Evolutionary conservation across 805 yeast genomes (phyloP), one percentile per base, ranked within the genome.

Genomic region (Kluyveromyces wickerhamii): DNA sequence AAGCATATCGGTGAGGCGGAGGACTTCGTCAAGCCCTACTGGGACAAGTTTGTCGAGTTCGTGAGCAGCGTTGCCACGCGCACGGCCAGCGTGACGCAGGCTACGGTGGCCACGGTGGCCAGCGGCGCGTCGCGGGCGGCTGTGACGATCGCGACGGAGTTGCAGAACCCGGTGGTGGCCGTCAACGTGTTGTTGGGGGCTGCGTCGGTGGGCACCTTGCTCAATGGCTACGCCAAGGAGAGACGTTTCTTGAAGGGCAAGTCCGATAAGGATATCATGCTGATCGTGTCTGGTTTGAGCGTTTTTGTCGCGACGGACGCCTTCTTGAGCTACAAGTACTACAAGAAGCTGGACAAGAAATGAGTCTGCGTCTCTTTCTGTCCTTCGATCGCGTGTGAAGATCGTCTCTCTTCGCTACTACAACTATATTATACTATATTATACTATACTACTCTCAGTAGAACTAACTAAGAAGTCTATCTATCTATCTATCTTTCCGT

Each of bases 81-180:
- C 5, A 36, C 43, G 15, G 31, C 46, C 11, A 49, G 19, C n/a
- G 29, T 16, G 7, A 26, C 29, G 13, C 17, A 26, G 18, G 29
- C 54, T 12, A 34, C 46, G 16, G 40, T 36, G 11, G 38, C 43
- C 15, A 48, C 62, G 17, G 26, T 35, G 11, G 40, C 43, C 8
- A 21, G 26, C 13, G 29, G 30, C 22, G 39, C 45, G 10, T 32
- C 26, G 28, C 13, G 33, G 18, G 24, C 37, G n/a, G 27, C 35
- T 14, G 31, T 28, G 23, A 34, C 32, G n/a, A 27, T 37, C 6
- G 12, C 35, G n/a, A 22, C 20, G 21, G 81, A 75, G 52, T 62
- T 77, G 43, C 65, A 74, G 48, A 76, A 77, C 60, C 84, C 84
- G 0, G 79, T 71, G 4, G 79, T 77, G 29, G 58, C 71, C 13